Evolutionary conservation across 345 rosid genomes (phyloP), one percentile per base, ranked within the genome.

Genomic region (Dipteronia sinensis): DNA sequence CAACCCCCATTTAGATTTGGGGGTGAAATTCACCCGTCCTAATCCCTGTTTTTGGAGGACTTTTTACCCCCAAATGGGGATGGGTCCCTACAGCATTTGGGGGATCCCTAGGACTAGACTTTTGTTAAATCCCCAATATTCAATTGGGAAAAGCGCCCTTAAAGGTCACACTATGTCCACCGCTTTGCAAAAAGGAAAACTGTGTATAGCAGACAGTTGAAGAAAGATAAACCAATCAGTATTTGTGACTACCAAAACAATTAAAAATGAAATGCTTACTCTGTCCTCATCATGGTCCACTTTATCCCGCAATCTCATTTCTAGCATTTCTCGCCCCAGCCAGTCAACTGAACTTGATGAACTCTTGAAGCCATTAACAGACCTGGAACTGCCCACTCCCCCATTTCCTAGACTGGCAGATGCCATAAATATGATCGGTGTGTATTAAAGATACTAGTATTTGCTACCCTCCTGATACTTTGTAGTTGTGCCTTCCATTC

Each of bases 311-410:
- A 95, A 86, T 86, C 93, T 91, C 90, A 94, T 95, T 81, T 92
- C 98, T 53, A 87, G 93, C 94, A 95, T 91, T 82, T 93, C 99
- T 81, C 97, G 89, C 29, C 96, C 95, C 77, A 95, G 89, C 98
- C 97, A 93, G 79, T 95, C 99, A 40, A 95, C 92, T 0, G 98
- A 95, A 85, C 97, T 92, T n/a, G 98, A 92, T 46, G 99, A 92
- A 79, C 86, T 88, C 85, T 92, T 95, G 79, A 86, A 88, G 64
- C 89, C 98, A 87, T 93, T 94, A 79, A 82, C 84, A 25, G 97
- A 90, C 86, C 97, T 95, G 59, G 98, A 96, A 84, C 93, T 96
- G 80, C 99, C 99, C 71, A 90, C 98, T 58, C 96, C 96, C 69
- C 97, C 98, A 81, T 96, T 90, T 56, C 97, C 97, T 64, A 90